A percentile compares a stretch with the other conserved stretches of the same genome.
These are phyloP conservation scores for Trichosporon sp. DNA, from an alignment of 1,284 basidiomycete species.

Conservation along the genomic window DNA sequence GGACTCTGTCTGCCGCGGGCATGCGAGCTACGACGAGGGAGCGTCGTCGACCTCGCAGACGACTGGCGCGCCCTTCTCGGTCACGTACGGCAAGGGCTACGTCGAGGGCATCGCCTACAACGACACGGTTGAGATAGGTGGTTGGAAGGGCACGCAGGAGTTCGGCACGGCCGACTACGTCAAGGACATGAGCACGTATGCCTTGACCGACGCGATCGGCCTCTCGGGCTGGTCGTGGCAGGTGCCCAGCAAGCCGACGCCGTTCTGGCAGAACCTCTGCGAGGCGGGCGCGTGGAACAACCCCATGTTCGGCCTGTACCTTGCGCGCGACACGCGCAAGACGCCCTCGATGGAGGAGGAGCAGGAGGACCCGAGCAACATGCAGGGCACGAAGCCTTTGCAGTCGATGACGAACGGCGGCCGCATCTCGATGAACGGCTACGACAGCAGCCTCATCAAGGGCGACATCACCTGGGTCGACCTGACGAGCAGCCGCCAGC, in stretches of 20 bases:
- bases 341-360: neutral
- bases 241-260: conserved; percentile 52
- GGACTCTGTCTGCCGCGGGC: conserved; percentile 42
- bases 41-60: conserved; percentile 44
- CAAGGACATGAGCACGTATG: conserved; percentile 19
- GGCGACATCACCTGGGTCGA: conserved; percentile 13
- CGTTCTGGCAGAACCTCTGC: conserved; percentile 64
- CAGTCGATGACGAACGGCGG: neutral
- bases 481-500: neutral
- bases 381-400: neutral
- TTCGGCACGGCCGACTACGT: conserved; percentile 57
- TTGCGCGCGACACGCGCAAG: conserved; percentile 61
- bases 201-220: conserved; percentile 51
- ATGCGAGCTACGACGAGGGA: conserved; percentile 41
- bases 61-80: conserved; percentile 52
- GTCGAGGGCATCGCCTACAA: conserved; percentile 69
- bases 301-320: conserved; percentile 76
- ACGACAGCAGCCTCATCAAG: neutral
- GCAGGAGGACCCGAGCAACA: conserved; percentile 12
- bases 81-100: conserved; percentile 79
- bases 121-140: conserved; percentile 77
- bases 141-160: conserved; percentile 71
- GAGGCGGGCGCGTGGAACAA: conserved; percentile 63
- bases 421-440: conserved; percentile 8
- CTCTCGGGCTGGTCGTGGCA: conserved; percentile 60